Evolutionary conservation across 1,139 yeast genomes (phyloP).

Genomic region (Wickerhamomyces sp.): DNA sequence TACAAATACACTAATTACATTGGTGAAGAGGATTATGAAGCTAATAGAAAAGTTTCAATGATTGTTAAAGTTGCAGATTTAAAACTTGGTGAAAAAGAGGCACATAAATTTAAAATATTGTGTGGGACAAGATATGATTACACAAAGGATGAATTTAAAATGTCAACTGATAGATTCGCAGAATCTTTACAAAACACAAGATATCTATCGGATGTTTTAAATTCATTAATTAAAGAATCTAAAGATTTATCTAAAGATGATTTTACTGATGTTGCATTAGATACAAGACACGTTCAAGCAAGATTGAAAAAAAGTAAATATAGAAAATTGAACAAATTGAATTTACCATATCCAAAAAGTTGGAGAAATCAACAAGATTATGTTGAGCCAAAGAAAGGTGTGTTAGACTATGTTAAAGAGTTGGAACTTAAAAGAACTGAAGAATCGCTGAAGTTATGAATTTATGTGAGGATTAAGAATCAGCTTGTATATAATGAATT

Average conservation of each 20-base stretch:
- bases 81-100: slow-evolving; percentile 44
- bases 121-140: slow-evolving; percentile 77
- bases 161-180: slow-evolving; percentile 58
- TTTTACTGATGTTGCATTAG: slow-evolving; percentile 77
- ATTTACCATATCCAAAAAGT: slow-evolving; percentile 57
- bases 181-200: slow-evolving; percentile 87
- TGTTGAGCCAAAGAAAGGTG: slow-evolving; percentile 21
- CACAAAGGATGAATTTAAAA: slow-evolving; percentile 50
- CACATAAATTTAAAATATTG: slow-evolving; percentile 72
- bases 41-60: slow-evolving; percentile 67
- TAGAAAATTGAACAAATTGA: slow-evolving; percentile 16
- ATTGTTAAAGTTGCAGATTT: slow-evolving; percentile 51
- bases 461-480: too few relatives aligned
- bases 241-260: slow-evolving; percentile 51
- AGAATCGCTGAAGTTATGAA: background rate
- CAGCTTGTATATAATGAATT: too few relatives aligned
- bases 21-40: slow-evolving; percentile 57
- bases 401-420: slow-evolving; percentile 17
- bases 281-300: slow-evolving; percentile 58
- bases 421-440: slow-evolving; percentile 1
- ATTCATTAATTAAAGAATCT: slow-evolving; percentile 58
- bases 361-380: slow-evolving; percentile 54
- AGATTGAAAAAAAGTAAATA: slow-evolving; percentile 40
- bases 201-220: slow-evolving; percentile 60
- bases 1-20: slow-evolving; percentile 72